Conservation (phyloP, 257 asterid genomes). For the Primulina huaijiensis region DNA sequence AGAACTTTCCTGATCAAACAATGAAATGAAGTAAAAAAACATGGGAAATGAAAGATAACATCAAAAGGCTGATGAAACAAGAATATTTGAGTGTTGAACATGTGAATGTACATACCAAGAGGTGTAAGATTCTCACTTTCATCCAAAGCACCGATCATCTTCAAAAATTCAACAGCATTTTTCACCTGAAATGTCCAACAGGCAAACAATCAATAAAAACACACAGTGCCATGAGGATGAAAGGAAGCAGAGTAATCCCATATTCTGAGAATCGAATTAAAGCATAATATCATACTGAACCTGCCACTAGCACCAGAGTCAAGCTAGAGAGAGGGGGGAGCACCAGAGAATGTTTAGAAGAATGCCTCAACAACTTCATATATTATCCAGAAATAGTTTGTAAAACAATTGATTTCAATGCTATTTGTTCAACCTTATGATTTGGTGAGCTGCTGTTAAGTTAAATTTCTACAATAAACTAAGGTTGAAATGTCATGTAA, state of each 20-base stretch:
- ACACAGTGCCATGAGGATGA: conserved; percentile 16
- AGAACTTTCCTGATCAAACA: conserved; percentile 64
- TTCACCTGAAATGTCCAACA: conserved; percentile 61
- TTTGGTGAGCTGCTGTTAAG: background rate
- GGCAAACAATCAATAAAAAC: conserved; percentile 5
- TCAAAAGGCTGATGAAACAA: conserved; percentile 13
- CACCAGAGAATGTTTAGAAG: background rate
- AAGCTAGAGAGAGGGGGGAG: background rate
- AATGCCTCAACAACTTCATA: background rate
- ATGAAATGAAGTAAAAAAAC: conserved; percentile 20
- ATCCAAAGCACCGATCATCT: conserved; percentile 95
- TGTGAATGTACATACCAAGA: conserved; percentile 61
- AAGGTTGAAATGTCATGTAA: background rate
- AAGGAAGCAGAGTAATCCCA: conserved; percentile 20
- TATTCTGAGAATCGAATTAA: conserved; percentile 6
- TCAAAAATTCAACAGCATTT: conserved; percentile 92
- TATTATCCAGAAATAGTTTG: background rate
- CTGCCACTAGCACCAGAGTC: background rate
- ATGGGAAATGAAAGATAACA: conserved; percentile 10
- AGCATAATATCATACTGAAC: background rate
- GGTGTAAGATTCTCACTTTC: conserved; percentile 89
- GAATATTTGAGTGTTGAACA: conserved; percentile 2
- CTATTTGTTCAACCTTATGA: background rate
- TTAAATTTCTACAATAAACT: background rate
- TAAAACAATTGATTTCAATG: background rate